Evolutionary conservation across 768 basidiomycete genomes (phyloP), one percentile per base, ranked within the genome.

Genomic region (Mycena floridula): DNA sequence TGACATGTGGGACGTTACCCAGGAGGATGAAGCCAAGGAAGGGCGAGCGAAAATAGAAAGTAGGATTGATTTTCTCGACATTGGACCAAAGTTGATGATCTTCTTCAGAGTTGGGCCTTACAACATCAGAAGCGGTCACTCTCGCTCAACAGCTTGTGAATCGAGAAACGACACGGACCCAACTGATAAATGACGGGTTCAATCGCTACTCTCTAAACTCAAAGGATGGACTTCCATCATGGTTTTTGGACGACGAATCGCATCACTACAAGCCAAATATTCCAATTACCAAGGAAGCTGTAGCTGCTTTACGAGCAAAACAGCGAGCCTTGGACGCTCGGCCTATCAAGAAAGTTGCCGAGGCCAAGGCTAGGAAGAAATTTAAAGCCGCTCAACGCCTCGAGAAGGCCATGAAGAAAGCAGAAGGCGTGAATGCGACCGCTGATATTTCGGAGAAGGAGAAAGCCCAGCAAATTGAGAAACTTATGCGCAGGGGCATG

Each of bases 271-370:
- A 91, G 60, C 67, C 89, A 42, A 98, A 98, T 61, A 72, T 98
- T 37, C 96, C 96, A n/a, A 74, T 97, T 44, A 97, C 94, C 1
- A 98, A 95, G 62, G 96, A 98, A 61, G 96, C 96, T 8, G 72
- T 98, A 45, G 74, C 76, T 40, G 82, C 81, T 8, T 72, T 99
- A 24, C 82, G 88, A 24, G 89, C 87, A 18, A 91, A 89, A 63
- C 89, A 94, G 65, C 85, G 95, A 11, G 89, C 92, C 12, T 71
- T 99, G 40, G 93, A 99, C 59, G 92, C 95, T 1, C 81, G 96
- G 21, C 96, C 96, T 15, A 98, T 99, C 68, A 98, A 96, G 70
- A 99, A 99, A 72, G 79, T 98, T 6, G 96, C 95, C 7, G 96
- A 98, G 66, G 96, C 96, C 12, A 98, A 98, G 64, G 93, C 91